Base-by-base conservation (phyloP, 2,329 filamentous ascomycete genomes). In the Epichloe glyceriae region DNA sequence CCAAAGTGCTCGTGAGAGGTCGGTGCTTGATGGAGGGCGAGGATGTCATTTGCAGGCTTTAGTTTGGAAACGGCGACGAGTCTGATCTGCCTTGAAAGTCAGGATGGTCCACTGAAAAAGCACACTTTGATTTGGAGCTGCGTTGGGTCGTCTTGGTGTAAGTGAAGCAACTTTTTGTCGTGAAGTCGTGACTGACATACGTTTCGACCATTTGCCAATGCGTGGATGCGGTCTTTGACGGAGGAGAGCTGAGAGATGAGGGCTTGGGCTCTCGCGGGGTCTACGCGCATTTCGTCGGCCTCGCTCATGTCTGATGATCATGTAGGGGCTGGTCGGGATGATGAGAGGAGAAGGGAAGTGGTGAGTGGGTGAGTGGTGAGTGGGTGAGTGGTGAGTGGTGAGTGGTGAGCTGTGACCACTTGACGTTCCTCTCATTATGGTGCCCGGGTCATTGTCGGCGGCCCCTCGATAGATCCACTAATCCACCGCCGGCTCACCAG, bases 31-130 rank as follows among this genome's bases (percentile, higher is more conserved):
- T 94, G 85, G 1, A 98, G 79, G 33, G 89, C 85, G 50, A 95
- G 75, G 60, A 98, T 86, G 66, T 98, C 93, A 61, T 86, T 86
- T 53, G 83, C 88, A 14, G 93, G 91, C 70, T 98, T 97, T 57
- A 96, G 76, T 69, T 98, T 98, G 40, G 90, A 96, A 47, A 98
- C 93, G 30, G 93, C 91, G 41, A 98, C 89, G 39, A 98, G 78
- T 45, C 93, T 84, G 55, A 91, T 79, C 83, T 88, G 37, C 17
- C 20, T 49, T 19, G 19, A 46, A 47, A 22, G 47, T 50, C 39
- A 51, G 47, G 43, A 22, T 46, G 15, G 47, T 12, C 42, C 20
- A 19, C 26, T 6, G 7, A 11, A 30, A 11, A 10, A 30, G 26
- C 4, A 11, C 5, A 12, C 4, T 33, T 35, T 19, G 7, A 34